Conservation (phyloP, 208 protist species). For the Leishmania guyanensis region DNA sequence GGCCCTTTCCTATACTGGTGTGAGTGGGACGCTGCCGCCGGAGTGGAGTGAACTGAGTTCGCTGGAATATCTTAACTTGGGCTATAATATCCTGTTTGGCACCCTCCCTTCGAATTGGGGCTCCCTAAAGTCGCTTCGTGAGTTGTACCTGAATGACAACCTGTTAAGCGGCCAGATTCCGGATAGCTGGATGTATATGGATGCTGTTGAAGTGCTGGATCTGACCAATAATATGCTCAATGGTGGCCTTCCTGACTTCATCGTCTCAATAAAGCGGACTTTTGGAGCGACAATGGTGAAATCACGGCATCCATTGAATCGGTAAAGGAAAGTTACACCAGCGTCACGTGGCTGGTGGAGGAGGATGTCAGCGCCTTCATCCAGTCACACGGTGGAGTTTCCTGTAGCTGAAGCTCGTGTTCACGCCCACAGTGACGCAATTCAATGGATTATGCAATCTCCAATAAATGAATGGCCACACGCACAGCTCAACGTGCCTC, state of each 20-base stretch:
- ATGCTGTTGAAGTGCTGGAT: not conserved
- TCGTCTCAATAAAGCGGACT: not conserved
- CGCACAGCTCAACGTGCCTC: not conserved
- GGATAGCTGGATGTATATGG: not conserved
- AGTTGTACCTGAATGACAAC: slow-evolving; percentile 13
- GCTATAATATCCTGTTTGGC: slow-evolving; percentile 8
- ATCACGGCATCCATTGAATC: not conserved
- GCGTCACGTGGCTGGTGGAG: not conserved
- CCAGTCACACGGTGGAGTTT: not conserved
- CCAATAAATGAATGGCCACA: not conserved
- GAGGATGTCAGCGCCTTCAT: not conserved
- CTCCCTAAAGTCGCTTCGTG: not conserved
- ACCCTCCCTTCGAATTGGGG: slow-evolving; percentile 9
- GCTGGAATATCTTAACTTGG: not conserved
- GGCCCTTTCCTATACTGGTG: not conserved
- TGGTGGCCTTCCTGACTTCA: not conserved
- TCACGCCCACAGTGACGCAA: not conserved
- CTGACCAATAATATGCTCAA: slow-evolving; percentile 7
- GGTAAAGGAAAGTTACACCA: not conserved
- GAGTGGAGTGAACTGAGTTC: not conserved
- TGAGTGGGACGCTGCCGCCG: slow-evolving; percentile 6
- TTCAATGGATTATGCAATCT: not conserved
- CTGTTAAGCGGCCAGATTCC: slow-evolving; percentile 1
- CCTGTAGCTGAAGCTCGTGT: not conserved
- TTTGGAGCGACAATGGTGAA: not conserved